Percentiles rank a stretch among this genome's conserved stretches.
Conservation (phyloP, 2,329 filamentous ascomycete species). For the Nothopassalora personata region DNA sequence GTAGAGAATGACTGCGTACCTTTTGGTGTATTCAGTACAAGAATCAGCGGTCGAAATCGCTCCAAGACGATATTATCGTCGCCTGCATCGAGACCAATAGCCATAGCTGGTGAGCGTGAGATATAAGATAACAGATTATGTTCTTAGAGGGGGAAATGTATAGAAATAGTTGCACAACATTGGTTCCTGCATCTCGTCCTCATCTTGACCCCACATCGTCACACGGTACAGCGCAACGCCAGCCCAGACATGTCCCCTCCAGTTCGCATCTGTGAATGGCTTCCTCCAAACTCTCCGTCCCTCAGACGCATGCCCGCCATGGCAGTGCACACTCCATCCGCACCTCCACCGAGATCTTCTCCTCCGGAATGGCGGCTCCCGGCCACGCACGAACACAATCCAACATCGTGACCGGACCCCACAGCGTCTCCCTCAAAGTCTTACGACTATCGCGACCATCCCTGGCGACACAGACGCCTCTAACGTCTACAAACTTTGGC, state of each 20-base stretch:
- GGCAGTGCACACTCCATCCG: background rate
- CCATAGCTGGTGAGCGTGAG: slow-evolving; percentile 2
- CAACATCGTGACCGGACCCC: slow-evolving; percentile 49
- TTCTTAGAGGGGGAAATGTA: background rate
- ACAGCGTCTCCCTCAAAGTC: slow-evolving; percentile 77
- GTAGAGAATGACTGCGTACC: slow-evolving; percentile 30
- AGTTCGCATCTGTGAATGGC: background rate
- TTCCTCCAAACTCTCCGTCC: background rate
- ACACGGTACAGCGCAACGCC: background rate
- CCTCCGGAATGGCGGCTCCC: slow-evolving; percentile 17
- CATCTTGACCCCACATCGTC: background rate
- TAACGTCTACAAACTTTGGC: slow-evolving; percentile 47
- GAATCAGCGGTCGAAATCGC: slow-evolving; percentile 39
- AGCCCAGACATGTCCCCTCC: background rate
- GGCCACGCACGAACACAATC: slow-evolving; percentile 36
- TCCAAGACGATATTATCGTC: slow-evolving; percentile 28
- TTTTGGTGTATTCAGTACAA: slow-evolving; percentile 49
- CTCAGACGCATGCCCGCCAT: background rate
- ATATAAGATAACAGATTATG: background rate
- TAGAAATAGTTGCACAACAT: background rate
- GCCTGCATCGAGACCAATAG: background rate
- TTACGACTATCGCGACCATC: slow-evolving; percentile 79
- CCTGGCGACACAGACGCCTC: slow-evolving; percentile 64
- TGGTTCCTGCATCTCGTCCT: background rate
- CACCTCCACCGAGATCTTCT: background rate